These are phyloP conservation scores for Candida ponderosae DNA, from an alignment of 805 yeast genomes.

Conservation along the genomic window DNA sequence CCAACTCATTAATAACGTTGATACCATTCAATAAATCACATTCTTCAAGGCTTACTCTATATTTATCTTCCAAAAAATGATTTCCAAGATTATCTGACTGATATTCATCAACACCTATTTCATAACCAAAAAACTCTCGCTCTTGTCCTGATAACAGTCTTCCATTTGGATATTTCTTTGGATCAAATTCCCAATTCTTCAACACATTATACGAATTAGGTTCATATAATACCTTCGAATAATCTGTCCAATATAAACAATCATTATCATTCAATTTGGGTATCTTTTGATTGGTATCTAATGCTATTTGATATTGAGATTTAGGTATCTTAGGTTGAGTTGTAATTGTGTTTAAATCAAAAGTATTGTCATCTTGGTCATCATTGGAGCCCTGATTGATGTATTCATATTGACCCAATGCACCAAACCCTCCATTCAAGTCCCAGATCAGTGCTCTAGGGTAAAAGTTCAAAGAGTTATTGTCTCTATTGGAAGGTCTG, in stretches of 20 bases:
- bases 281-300: conserved; percentile 39
- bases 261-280: conserved; percentile 30
- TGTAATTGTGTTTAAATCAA: conserved; percentile 19
- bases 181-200: conserved; percentile 51
- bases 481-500: conserved; percentile 28
- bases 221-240: conserved; percentile 55
- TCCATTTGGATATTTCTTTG: conserved; percentile 21
- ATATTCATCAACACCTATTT: conserved; percentile 59
- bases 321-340: conserved; percentile 32
- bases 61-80: conserved; percentile 49
- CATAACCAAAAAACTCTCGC: conserved; percentile 36
- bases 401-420: conserved; percentile 49
- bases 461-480: conserved; percentile 51
- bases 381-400: conserved; percentile 10
- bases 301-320: conserved; percentile 54
- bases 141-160: conserved; percentile 18
- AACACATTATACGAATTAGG: conserved; percentile 52
- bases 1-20: conserved; percentile 61
- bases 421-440: conserved; percentile 66
- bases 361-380: conserved; percentile 5
- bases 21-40: conserved; percentile 72
- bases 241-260: conserved; percentile 75
- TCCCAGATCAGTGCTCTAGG: conserved; percentile 87
- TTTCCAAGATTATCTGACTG: conserved; percentile 24
- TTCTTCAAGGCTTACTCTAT: conserved; percentile 61